Percentiles rank a stretch among this genome's conserved stretches.
Evolutionary conservation across 768 basidiomycete species (phyloP).

Genomic region (Pseudohyphozyma bogoriensis): DNA sequence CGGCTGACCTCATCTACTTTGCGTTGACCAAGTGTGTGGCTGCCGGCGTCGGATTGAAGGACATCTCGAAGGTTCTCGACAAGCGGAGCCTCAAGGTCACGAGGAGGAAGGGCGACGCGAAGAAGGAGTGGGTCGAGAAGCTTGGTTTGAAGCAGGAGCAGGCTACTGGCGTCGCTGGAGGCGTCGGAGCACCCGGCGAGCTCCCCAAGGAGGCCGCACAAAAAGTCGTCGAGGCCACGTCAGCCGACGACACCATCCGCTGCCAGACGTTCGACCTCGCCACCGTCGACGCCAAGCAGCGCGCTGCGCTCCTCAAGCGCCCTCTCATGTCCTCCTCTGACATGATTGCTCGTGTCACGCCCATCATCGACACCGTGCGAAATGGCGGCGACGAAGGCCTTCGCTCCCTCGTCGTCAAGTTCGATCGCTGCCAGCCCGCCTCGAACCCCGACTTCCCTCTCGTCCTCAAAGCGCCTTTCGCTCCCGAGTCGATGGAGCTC

Average conservation of each 20-base stretch:
- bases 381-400: conserved; percentile 74
- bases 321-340: conserved; percentile 77
- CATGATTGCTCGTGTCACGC: conserved; percentile 87
- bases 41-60: conserved; percentile 66
- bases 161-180: conserved; percentile 15
- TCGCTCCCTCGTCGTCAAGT: conserved; percentile 79
- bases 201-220: neutral
- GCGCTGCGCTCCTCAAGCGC: conserved; percentile 40
- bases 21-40: conserved; percentile 72
- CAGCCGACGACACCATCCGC: neutral
- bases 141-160: conserved; percentile 21
- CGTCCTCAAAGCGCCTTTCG: conserved; percentile 62
- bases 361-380: conserved; percentile 84
- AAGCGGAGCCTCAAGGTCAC: conserved; percentile 75
- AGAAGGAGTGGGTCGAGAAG: conserved; percentile 50
- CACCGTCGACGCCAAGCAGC: neutral
- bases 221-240: neutral
- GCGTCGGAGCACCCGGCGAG: neutral
- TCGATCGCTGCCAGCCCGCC: conserved; percentile 67
- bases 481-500: conserved; percentile 49
- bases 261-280: conserved; percentile 13
- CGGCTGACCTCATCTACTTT: conserved; percentile 91
- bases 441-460: conserved; percentile 46
- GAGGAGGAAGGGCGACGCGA: conserved; percentile 81
- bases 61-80: conserved; percentile 76